Conservation (phyloP, 331 rosid genomes). For the Pyrus hybrid region DNA sequence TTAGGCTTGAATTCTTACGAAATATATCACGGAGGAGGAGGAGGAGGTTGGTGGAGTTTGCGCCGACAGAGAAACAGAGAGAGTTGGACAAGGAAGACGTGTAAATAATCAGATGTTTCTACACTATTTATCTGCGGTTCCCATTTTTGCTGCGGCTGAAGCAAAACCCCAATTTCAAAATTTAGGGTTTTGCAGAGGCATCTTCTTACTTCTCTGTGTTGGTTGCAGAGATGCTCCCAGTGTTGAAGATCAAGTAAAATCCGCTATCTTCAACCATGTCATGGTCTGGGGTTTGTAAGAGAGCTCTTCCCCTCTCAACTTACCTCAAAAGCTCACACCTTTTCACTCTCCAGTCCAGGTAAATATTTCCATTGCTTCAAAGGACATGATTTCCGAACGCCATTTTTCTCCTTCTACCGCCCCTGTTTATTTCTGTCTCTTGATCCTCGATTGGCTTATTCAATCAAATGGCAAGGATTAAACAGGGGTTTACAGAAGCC, state of each 20-base stretch:
- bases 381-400: neutral
- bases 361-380: neutral
- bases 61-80: neutral
- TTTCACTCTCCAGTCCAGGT: constrained; percentile 16
- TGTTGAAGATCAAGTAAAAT: constrained; percentile 1
- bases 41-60: neutral
- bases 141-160: neutral
- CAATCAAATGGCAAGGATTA: neutral
- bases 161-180: neutral
- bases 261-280: constrained; percentile 18
- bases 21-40: neutral
- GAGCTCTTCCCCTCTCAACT: constrained; percentile 8
- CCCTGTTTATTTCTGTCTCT: neutral
- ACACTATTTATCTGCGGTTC: neutral
- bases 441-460: neutral
- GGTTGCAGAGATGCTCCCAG: neutral
- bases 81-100: neutral
- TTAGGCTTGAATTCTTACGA: neutral
- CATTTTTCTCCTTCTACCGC: neutral
- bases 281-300: constrained; percentile 15
- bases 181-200: neutral
- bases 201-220: neutral
- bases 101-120: too few relatives aligned
- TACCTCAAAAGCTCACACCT: constrained; percentile 1
- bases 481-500: neutral